phyloP scores from a whole-genome alignment of 192 early-diverging fungal genomes.

The Mortierella antarctica region DNA sequence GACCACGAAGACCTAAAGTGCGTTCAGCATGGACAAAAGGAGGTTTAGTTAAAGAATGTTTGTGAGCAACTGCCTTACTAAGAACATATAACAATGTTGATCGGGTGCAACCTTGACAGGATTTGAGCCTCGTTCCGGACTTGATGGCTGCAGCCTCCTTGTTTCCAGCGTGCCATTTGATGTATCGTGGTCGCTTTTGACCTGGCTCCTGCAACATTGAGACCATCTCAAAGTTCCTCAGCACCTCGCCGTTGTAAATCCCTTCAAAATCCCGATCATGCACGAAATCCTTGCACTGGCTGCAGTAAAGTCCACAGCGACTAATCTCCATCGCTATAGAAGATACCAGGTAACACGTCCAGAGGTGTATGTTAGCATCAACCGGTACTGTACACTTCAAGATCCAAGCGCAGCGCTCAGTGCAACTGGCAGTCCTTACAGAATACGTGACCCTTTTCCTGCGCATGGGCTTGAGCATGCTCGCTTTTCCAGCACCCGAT shows the following conservation, averaged over 20 bases:
- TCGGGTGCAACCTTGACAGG: slow-evolving; percentile 62
- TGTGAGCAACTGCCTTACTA: too few relatives aligned
- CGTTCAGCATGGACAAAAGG: not conserved
- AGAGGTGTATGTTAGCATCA: not conserved
- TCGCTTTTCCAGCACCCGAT: slow-evolving; percentile 81
- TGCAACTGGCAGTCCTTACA: slow-evolving; percentile 46
- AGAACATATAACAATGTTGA: slow-evolving; percentile 47
- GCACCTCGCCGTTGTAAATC: slow-evolving; percentile 26
- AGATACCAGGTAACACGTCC: not conserved
- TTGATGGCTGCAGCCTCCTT: slow-evolving; percentile 66
- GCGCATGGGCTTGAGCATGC: slow-evolving; percentile 64
- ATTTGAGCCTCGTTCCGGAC: slow-evolving; percentile 51
- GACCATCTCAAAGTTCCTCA: slow-evolving; percentile 32
- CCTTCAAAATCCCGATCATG: slow-evolving; percentile 81
- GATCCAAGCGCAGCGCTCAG: not conserved
- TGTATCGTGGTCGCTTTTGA: slow-evolving; percentile 55
- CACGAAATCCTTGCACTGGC: slow-evolving; percentile 84
- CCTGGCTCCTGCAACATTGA: slow-evolving; percentile 59
- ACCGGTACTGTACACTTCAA: not conserved
- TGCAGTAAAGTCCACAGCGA: slow-evolving; percentile 76
- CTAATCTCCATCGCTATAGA: slow-evolving; percentile 80
- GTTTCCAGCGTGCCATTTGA: slow-evolving; percentile 67
- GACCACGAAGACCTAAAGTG: slow-evolving; percentile 79
- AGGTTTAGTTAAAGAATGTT: too few relatives aligned
- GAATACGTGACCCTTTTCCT: slow-evolving; percentile 61